Evolutionary conservation across 805 yeast species (phyloP).

Genomic region (Metschnikowia proteae): DNA sequence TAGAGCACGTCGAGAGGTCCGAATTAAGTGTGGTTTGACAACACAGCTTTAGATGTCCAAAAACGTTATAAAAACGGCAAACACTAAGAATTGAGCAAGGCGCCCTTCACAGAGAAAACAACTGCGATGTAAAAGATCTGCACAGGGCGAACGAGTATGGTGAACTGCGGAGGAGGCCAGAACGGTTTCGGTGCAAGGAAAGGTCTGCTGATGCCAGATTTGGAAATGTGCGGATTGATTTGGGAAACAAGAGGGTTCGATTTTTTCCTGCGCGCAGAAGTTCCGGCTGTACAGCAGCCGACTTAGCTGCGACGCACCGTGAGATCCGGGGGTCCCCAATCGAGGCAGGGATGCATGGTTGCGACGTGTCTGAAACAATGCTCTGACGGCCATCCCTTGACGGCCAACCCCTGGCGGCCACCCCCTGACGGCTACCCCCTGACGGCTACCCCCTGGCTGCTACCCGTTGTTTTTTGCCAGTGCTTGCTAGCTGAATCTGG

Average conservation of each 20-base stretch:
- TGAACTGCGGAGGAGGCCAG: background rate
- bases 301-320: background rate
- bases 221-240: conserved; percentile 1
- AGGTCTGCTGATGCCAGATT: background rate
- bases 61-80: no score
- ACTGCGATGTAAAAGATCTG: no score
- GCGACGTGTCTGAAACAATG: no score
- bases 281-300: background rate
- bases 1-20: background rate
- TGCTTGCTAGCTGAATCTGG: no score
- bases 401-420: background rate
- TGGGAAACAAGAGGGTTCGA: conserved; percentile 3
- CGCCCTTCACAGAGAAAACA: no score
- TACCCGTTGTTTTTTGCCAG: no score
- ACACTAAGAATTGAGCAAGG: no score
- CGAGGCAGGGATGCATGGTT: background rate
- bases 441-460: background rate
- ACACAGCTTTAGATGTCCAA: background rate
- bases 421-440: background rate
- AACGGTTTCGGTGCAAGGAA: background rate
- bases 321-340: background rate
- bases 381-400: no score
- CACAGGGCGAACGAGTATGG: no score
- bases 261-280: conserved; percentile 2
- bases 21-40: background rate